Evolutionary conservation across 192 early-diverging fungal genomes (phyloP), one percentile per base, ranked within the genome.

Genomic region (Coemansia asiatica): DNA sequence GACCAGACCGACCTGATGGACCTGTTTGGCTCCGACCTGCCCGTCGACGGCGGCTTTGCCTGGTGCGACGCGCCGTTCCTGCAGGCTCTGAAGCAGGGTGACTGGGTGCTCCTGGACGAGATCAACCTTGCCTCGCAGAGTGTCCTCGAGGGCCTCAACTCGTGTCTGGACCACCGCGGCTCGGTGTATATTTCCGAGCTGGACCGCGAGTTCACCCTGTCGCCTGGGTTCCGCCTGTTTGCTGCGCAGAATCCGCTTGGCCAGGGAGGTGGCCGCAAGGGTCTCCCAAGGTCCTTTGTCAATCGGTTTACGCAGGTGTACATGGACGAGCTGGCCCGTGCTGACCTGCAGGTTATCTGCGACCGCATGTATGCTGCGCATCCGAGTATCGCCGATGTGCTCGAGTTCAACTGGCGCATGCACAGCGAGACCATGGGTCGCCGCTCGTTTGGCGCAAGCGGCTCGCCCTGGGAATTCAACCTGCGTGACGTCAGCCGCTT

Each of bases 1-100:
- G 97, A 99, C 66, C 97, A 99, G 74, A 98, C 97, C 0, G 97
- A 99, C 75, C 77, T 99, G 66, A 96, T 93, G 89, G 97, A 99
- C 72, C 83, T 99, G 48, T 99, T 99, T 84, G 97, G 97, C 50
- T 91, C 93, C 18, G 97, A 99, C 83, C 83, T 99, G 56, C 97
- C 97, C 1, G 93, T 95, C 0, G 95, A 96, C 72, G 76, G 64
- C 49, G 76, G 81, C 6, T 99, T 99, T 81, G 92, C 92, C 8
- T 99, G 97, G 97, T 84, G 96, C 59, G 96, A 96, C 69, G 97
- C 95, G 19, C 96, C 96, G 1, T 99, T 99, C 76, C 82, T 99
- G 64, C 86, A 90, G 55, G 97, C 97, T 15, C 96, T 99, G 90
- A 87, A 96, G 82, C 83, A 78, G 18, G 97, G 97, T 8, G 92